Percentiles rank a stretch among this genome's conserved stretches.
Conservation (phyloP, 1,284 basidiomycete species). For the Meripilus lineatus region DNA sequence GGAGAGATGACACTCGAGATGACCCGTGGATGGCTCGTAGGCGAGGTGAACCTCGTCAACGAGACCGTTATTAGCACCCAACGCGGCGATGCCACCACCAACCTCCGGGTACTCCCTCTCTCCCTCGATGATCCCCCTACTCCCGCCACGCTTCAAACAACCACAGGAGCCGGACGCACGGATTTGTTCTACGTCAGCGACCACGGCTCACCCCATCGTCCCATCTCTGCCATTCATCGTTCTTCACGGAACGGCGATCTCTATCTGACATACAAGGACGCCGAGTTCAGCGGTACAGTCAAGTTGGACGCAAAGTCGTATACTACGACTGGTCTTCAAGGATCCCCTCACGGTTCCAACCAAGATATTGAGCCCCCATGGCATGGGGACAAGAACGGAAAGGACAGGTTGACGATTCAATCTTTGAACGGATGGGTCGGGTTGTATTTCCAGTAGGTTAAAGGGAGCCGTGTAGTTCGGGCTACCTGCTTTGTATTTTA, state of each 20-base stretch:
- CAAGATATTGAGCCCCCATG: conserved; percentile 37
- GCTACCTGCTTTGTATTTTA: too few species aligned
- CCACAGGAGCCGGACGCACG: conserved; percentile 43
- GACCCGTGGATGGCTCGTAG: conserved; percentile 55
- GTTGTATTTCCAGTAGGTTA: conserved; percentile 40
- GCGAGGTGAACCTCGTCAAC: conserved; percentile 42
- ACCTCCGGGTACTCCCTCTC: conserved; percentile 43
- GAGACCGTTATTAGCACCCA: conserved; percentile 41
- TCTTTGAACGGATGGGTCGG: conserved; percentile 47
- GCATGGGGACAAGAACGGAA: conserved; percentile 41
- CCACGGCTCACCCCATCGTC: conserved; percentile 36
- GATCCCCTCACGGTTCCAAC: conserved; percentile 1
- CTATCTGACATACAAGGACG: conserved; percentile 48
- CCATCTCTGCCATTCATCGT: conserved; percentile 42
- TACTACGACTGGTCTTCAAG: conserved; percentile 33
- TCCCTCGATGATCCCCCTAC: conserved; percentile 21
- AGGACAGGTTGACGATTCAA: conserved; percentile 37
- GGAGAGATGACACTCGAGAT: conserved; percentile 39
- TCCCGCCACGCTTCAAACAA: conserved; percentile 41
- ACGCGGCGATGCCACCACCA: conserved; percentile 44
- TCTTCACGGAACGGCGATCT: conserved; percentile 45
- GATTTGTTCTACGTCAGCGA: conserved; percentile 43
- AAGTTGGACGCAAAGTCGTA: conserved; percentile 41
- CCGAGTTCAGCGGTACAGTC: conserved; percentile 46
- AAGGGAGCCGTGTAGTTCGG: too few species aligned